Evolutionary conservation across 2,329 filamentous ascomycete species (phyloP), one percentile per base, ranked within the genome.

Genomic region (Fusarium citri): DNA sequence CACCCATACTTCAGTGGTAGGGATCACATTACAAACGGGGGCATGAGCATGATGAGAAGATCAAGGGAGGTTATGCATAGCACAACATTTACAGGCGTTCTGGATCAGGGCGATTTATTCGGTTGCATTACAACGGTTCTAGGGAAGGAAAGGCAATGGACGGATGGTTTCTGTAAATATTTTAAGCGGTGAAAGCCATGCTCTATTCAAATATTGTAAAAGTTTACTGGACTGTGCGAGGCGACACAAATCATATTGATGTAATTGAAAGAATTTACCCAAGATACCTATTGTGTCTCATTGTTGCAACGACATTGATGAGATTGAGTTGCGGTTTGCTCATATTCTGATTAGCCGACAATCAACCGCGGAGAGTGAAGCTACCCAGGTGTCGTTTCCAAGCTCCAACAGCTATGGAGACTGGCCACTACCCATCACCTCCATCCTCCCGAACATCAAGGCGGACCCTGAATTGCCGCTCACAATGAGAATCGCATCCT

Each of bases 401-500:
- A 67, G 58, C 51, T 64, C 43, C 30, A 40, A 60, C 42, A 64
- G 66, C 50, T 59, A 30, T 48, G 34, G 34, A 37, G 10, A 45
- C 56, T 30, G 25, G 49, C 40, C 23, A 40, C 30, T 45, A 49
- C 45, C 23, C 62, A 59, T 64, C 51, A 47, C 30, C 49, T 23
- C 25, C 55, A 62, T 47, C 41, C 45, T 26, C 37, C 23, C 31
- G 25, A 55, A 51, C 43, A 28, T 23, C 25, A 37, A 54, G 28
- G 30, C 26, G 42, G 45, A 45, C 40, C 47, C 23, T 30, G 31
- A 43, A 16, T 28, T 43, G 14, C 46, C 22, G 22, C 45, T 57
- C 59, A 74, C 28, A 42, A 87, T 87, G 85, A 83, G 79, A 72
- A 69, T 80, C 66, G 65, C 79, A 20, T 75, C 79, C 16, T 48